Evolutionary conservation across 1,284 basidiomycete genomes (phyloP).

Genomic region (Trametes pubescens): DNA sequence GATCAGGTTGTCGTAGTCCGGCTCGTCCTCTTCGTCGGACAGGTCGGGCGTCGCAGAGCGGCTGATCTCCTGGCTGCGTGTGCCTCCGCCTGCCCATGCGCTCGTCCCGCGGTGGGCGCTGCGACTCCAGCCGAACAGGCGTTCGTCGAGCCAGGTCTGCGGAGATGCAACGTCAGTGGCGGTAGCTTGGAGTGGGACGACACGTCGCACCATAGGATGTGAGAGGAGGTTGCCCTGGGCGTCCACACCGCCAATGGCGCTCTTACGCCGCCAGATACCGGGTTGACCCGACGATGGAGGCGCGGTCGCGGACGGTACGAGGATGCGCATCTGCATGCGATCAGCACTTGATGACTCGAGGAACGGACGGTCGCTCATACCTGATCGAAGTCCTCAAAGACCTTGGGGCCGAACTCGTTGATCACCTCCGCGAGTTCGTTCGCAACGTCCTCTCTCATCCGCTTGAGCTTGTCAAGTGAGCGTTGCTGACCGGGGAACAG

Average conservation of each 20-base stretch:
- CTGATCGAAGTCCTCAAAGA: slow-evolving; percentile 91
- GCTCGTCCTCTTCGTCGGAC: slow-evolving; percentile 80
- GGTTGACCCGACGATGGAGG: slow-evolving; percentile 77
- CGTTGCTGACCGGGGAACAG: slow-evolving; percentile 92
- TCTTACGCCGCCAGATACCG: slow-evolving; percentile 79
- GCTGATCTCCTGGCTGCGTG: slow-evolving; percentile 65
- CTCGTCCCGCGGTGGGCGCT: slow-evolving; percentile 77
- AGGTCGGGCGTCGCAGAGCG: slow-evolving; percentile 71
- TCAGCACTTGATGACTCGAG: background rate
- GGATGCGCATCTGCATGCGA: slow-evolving; percentile 71
- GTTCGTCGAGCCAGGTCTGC: slow-evolving; percentile 91
- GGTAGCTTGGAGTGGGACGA: background rate
- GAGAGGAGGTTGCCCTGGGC: slow-evolving; percentile 80
- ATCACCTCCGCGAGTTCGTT: slow-evolving; percentile 92
- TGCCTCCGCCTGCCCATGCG: slow-evolving; percentile 74
- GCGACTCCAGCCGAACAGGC: slow-evolving; percentile 91
- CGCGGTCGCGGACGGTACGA: slow-evolving; percentile 84
- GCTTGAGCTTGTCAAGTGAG: slow-evolving; percentile 83
- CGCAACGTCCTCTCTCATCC: slow-evolving; percentile 81
- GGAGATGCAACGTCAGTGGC: slow-evolving; percentile 1
- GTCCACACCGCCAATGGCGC: slow-evolving; percentile 77
- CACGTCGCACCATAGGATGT: slow-evolving; percentile 77
- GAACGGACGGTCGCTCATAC: slow-evolving; percentile 48
- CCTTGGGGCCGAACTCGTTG: slow-evolving; percentile 87
- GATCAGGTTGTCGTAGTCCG: slow-evolving; percentile 83